phyloP scores from a whole-genome alignment of 345 rosid genomes.

The Populus davidiana region DNA sequence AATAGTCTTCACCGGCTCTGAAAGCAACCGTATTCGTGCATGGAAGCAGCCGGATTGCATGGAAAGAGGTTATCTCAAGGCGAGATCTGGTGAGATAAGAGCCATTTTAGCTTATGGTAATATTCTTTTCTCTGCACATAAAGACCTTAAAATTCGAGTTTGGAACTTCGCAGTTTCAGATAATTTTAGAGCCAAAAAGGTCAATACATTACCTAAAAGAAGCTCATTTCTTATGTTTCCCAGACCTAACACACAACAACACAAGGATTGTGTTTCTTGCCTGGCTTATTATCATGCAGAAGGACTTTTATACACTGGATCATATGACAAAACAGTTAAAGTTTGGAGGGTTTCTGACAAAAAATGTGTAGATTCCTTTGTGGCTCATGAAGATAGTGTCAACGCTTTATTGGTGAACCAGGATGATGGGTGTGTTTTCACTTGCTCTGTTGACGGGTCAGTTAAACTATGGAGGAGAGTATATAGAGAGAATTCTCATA shows the following conservation, averaged over 20 bases:
- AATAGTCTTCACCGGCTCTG: constrained; percentile 44
- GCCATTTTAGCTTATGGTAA: constrained; percentile 39
- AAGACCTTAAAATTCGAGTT: constrained; percentile 37
- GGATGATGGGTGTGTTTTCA: constrained; percentile 54
- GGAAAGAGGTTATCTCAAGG: constrained; percentile 38
- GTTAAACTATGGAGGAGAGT: constrained; percentile 52
- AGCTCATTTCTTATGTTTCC: constrained; percentile 28
- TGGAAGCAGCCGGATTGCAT: constrained; percentile 48
- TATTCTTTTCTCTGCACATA: constrained; percentile 49
- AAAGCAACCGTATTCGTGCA: constrained; percentile 41
- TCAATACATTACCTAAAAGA: constrained; percentile 36
- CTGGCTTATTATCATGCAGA: constrained; percentile 49
- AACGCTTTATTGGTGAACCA: constrained; percentile 46
- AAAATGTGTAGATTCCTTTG: constrained; percentile 46
- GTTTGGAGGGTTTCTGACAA: constrained; percentile 43
- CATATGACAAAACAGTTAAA: constrained; percentile 41
- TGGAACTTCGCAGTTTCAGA: constrained; percentile 41
- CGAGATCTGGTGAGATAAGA: constrained; percentile 35
- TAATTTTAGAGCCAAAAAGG: constrained; percentile 30
- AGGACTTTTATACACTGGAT: constrained; percentile 43
- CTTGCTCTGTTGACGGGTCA: constrained; percentile 49
- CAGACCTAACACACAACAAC: constrained; percentile 26
- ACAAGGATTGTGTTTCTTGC: constrained; percentile 42
- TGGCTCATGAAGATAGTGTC: constrained; percentile 47
- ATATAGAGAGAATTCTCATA: constrained; percentile 45